A percentile compares a stretch with the other conserved stretches of the same genome.
Evolutionary conservation across 441 rosid genomes (phyloP).

Genomic region (Jatropha multifida): DNA sequence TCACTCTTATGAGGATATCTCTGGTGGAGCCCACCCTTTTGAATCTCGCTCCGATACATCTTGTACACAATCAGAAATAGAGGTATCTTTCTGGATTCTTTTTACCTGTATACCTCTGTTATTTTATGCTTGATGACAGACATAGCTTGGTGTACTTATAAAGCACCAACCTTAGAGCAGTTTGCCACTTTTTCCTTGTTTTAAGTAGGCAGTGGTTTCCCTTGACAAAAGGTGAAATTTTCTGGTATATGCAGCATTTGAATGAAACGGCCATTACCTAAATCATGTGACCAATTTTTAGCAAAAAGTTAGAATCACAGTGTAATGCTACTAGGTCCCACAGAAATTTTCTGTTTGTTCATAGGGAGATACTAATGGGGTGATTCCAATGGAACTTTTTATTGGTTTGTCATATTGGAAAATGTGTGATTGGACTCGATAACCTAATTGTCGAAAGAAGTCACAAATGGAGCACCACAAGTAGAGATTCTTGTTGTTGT

Average conservation of each 20-base stretch:
- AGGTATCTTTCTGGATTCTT: slow-evolving; percentile 39
- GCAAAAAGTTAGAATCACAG: not conserved
- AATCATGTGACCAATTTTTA: not conserved
- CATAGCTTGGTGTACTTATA: not conserved
- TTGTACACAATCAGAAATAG: slow-evolving; percentile 32
- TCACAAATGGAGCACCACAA: no score
- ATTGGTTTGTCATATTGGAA: not conserved
- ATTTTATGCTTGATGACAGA: not conserved
- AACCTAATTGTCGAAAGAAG: no score
- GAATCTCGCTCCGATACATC: slow-evolving; percentile 45
- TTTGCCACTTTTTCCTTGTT: not conserved
- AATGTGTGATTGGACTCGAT: not conserved
- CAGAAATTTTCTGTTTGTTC: not conserved
- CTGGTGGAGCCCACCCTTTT: slow-evolving; percentile 32
- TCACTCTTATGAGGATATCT: slow-evolving; percentile 34
- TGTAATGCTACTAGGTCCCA: not conserved
- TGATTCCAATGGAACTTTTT: not conserved
- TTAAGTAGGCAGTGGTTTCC: not conserved
- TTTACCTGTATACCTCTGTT: slow-evolving; percentile 3
- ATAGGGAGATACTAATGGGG: not conserved
- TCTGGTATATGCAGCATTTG: not conserved
- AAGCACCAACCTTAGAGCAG: not conserved
- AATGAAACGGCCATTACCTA: not conserved
- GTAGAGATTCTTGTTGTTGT: no score
- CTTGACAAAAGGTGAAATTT: not conserved